Base-by-base conservation (phyloP, 495 filamentous ascomycete species). In the Hypomontagnella monticulosa region DNA sequence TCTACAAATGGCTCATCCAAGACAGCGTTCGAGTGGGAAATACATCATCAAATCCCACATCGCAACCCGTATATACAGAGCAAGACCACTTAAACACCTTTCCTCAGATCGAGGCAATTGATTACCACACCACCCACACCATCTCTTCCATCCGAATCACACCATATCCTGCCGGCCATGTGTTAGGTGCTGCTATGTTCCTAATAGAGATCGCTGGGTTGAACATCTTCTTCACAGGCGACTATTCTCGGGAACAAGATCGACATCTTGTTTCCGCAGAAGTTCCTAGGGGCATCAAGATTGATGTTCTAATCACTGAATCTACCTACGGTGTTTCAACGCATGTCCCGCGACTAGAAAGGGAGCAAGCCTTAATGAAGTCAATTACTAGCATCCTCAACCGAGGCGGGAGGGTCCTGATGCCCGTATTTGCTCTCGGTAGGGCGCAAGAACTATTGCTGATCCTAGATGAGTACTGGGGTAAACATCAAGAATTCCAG, bases 1-100 rank as follows among this genome's bases (percentile, higher is more conserved):
- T 99, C 77, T 99, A 99, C 84, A 98, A 97, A 81, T 97, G 94
- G 93, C 84, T 99, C 33, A 97, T 98, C 51, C 93, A 97, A 75
- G 95, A 99, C 78, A 93, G 91, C 72, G 90, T 99, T 23, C 88
- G 95, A 60, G 93, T 99, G 33, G 87, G 89, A 48, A 83, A 92
- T 73, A 92, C 90, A 0, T 89, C 91, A 0, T 89, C 91, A 1
- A 89, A 91, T 61, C 85, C 89, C 59, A 86, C 87, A 8, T 87
- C 91, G 0, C 80, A 83, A 51, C 88, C 89, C 1, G 85, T 97
- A 40, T 99, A 97, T 73, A 97, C 92, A 1, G 95, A 99, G 75
- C 87, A 92, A 53, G 95, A 99, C 72, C 93, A 97, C 74, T 80
- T 97, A 12, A 89, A 91, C 43, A 97, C 93, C 3, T 96, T 97